Evolutionary conservation across 2,329 filamentous ascomycete genomes (phyloP), one percentile per base, ranked within the genome.

Genomic region (Fusarium nygamai): DNA sequence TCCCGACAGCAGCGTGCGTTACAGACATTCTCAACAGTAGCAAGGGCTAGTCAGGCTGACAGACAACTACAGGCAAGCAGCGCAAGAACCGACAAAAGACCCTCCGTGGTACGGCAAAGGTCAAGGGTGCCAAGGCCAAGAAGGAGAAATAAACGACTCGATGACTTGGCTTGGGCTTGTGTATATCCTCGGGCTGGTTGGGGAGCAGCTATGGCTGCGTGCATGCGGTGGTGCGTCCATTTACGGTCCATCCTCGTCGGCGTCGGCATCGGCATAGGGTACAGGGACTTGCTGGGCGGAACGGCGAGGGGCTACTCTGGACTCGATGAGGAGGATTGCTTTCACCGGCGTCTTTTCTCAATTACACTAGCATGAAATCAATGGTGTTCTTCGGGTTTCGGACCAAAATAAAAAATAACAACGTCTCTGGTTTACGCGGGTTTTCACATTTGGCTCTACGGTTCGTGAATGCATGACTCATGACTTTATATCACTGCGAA

Each of bases 61-160:
- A 67, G 36, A 59, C 46, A 31, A 69, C 80, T 54, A 89, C 88
- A 98, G 96, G 96, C 93, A 99, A 99, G 92, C 96, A 98, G 90
- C 94, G 96, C 90, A 99, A 99, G 94, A 99, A 99, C 94, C 92
- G 96, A 87, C 92, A 94, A 88, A 98, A 99, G 95, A 96, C 96
- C 85, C 93, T 98, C 87, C 94, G 96, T 82, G 96, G 96, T 86
- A 97, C 94, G 82, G 96, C 95, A 84, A 99, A 99, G 94, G 92
- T 92, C 90, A 98, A 98, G 94, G 95, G 95, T 86, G 92, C 92
- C 85, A 92, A 92, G 89, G 91, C 93, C 87, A 96, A 97, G 92
- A 97, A 98, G 93, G 94, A 94, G 88, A 92, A 93, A 91, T 94
- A 94, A 89, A 87, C 85, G 76, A 85, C 24, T 56, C 80, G 79